These are phyloP conservation scores for Rhypophila decipiens DNA, from an alignment of 495 filamentous ascomycete species.

Conservation along the genomic window DNA sequence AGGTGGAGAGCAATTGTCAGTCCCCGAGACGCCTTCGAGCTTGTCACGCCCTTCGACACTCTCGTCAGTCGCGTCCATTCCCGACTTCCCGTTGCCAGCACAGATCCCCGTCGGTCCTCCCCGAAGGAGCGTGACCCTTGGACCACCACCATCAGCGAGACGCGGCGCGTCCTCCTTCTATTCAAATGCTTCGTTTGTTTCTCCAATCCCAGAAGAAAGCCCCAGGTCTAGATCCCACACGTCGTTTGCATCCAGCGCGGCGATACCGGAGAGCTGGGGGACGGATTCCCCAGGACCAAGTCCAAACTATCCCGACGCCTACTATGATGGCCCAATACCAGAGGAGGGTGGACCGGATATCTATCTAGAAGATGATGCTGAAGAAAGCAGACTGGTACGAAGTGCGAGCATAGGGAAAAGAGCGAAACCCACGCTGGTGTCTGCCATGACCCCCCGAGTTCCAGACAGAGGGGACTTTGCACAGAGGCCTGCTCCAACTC, in stretches of 20 bases:
- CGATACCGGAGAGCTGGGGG: slow-evolving; percentile 67
- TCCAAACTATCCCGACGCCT: slow-evolving; percentile 38
- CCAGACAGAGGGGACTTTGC: slow-evolving; percentile 18
- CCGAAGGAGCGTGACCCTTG: slow-evolving; percentile 51
- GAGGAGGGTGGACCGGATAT: slow-evolving; percentile 39
- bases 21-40: slow-evolving; percentile 34
- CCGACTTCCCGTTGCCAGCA: slow-evolving; percentile 53
- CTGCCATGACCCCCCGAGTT: slow-evolving; percentile 31
- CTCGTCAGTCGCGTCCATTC: slow-evolving; percentile 55
- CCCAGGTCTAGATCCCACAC: slow-evolving; percentile 53
- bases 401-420: slow-evolving; percentile 72
- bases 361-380: slow-evolving; percentile 47
- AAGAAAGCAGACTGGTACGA: slow-evolving; percentile 62
- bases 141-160: slow-evolving; percentile 61
- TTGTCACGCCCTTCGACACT: slow-evolving; percentile 42
- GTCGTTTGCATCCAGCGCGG: slow-evolving; percentile 77
- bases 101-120: slow-evolving; percentile 30
- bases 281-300: slow-evolving; percentile 34
- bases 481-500: slow-evolving; percentile 25
- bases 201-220: slow-evolving; percentile 83
- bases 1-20: slow-evolving; percentile 21
- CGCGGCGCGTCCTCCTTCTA: slow-evolving; percentile 68
- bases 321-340: slow-evolving; percentile 39
- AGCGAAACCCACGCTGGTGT: slow-evolving; percentile 65
- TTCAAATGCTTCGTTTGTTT: slow-evolving; percentile 68